Evolutionary conservation across 129 eudicot genomes (phyloP).

Genomic region (Deinandra increscens): DNA sequence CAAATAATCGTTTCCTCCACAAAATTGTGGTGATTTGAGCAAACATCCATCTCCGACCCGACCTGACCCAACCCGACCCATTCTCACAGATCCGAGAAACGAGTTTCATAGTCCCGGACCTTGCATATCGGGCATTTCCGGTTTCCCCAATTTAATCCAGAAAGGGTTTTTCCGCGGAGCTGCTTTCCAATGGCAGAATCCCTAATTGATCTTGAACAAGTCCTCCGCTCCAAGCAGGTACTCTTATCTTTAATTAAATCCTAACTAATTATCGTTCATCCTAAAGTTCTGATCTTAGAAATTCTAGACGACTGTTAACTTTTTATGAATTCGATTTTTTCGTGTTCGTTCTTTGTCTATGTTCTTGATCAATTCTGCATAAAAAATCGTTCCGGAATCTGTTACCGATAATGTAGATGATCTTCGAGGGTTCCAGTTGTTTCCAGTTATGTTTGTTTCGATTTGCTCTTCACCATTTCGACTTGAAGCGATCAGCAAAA

Average conservation of each 20-base stretch:
- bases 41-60: not conserved
- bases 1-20: no score
- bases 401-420: not conserved
- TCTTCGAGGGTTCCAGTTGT: not conserved
- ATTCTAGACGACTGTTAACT: not conserved
- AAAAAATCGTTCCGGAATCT: not conserved
- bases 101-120: not conserved
- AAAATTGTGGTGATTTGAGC: no score
- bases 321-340: not conserved
- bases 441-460: no score
- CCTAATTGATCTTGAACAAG: conserved; percentile 50
- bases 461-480: no score
- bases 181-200: conserved; percentile 47
- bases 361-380: conserved; percentile 12
- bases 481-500: conserved; percentile 2
- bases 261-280: not conserved
- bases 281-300: not conserved
- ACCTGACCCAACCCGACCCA: not conserved
- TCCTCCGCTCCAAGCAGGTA: conserved; percentile 60
- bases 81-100: no score
- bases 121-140: conserved; percentile 9
- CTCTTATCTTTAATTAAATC: not conserved
- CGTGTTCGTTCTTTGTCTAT: conserved; percentile 1
- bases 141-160: not conserved
- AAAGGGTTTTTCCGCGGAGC: conserved; percentile 8